Percentiles rank a stretch among this genome's conserved stretches.
phyloP scores from a whole-genome alignment of 441 rosid genomes.

The Croton laevigatus region DNA sequence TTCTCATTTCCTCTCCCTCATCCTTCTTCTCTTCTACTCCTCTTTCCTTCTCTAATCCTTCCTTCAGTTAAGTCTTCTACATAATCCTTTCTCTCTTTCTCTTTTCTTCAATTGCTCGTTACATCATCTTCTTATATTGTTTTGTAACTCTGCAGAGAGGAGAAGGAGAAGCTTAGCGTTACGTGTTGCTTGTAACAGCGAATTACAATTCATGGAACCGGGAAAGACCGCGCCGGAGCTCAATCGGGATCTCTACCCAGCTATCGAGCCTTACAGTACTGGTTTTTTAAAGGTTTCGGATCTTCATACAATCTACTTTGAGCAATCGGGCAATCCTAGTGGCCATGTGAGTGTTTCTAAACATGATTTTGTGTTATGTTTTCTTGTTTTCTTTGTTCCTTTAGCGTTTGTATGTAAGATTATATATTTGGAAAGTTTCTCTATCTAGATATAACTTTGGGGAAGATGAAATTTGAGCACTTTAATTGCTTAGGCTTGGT shows the following conservation, averaged over 20 bases:
- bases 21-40: neutral
- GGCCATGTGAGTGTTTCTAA: slow-evolving; percentile 62
- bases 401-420: neutral
- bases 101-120: neutral
- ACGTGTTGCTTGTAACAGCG: slow-evolving; percentile 33
- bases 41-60: slow-evolving; percentile 6
- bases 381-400: neutral
- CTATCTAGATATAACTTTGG: neutral
- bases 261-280: slow-evolving; percentile 60
- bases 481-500: neutral
- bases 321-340: slow-evolving; percentile 86
- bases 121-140: neutral
- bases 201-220: slow-evolving; percentile 42
- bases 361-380: neutral
- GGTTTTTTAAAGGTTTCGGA: slow-evolving; percentile 81
- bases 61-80: slow-evolving; percentile 8
- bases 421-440: neutral
- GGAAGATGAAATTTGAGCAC: neutral
- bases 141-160: slow-evolving; percentile 24
- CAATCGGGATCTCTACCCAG: slow-evolving; percentile 50
- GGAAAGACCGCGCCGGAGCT: slow-evolving; percentile 32
- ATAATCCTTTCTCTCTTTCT: neutral
- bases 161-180: slow-evolving; percentile 18
- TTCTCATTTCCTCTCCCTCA: neutral
- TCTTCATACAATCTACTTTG: slow-evolving; percentile 71